Conservation (phyloP, 2,329 filamentous ascomycete species). For the Ceratocystis alfenasii region DNA sequence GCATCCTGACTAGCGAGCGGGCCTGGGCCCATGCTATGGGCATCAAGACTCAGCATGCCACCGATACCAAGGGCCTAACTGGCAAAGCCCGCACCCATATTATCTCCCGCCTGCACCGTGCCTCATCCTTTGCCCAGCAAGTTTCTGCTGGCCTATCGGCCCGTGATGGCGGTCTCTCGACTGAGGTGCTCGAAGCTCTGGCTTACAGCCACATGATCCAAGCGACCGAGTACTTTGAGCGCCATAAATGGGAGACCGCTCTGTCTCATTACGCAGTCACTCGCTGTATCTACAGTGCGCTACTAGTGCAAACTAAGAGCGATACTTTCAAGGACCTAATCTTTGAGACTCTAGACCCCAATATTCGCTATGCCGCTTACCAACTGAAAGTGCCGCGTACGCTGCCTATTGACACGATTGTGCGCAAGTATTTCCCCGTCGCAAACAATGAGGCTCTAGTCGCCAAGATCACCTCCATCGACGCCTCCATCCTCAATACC, state of each 20-base stretch:
- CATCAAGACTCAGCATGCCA: constrained; percentile 72
- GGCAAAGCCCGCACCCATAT: constrained; percentile 78
- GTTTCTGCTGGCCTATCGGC: constrained; percentile 57
- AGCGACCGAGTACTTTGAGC: constrained; percentile 74
- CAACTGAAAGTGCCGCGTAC: constrained; percentile 80
- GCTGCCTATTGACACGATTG: constrained; percentile 65
- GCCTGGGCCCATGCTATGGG: constrained; percentile 94
- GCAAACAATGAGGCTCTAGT: constrained; percentile 48
- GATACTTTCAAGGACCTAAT: constrained; percentile 81
- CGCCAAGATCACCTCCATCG: constrained; percentile 55
- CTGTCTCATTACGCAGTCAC: constrained; percentile 63
- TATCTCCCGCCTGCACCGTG: constrained; percentile 74
- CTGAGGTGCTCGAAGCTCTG: constrained; percentile 70
- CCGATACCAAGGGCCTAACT: constrained; percentile 66
- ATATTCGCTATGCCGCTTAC: constrained; percentile 88
- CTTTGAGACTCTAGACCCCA: constrained; percentile 77
- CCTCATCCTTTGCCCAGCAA: constrained; percentile 54
- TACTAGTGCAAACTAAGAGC: constrained; percentile 50
- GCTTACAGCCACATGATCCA: constrained; percentile 69
- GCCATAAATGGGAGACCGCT: constrained; percentile 71
- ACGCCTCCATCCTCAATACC: constrained; percentile 55
- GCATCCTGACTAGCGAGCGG: constrained; percentile 75
- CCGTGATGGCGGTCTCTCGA: constrained; percentile 42
- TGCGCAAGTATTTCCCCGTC: constrained; percentile 63
- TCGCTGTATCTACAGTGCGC: constrained; percentile 68